Percentiles rank a stretch among this genome's conserved stretches.
Conservation (phyloP, 1,284 basidiomycete species). For the Cerioporus squamosus region DNA sequence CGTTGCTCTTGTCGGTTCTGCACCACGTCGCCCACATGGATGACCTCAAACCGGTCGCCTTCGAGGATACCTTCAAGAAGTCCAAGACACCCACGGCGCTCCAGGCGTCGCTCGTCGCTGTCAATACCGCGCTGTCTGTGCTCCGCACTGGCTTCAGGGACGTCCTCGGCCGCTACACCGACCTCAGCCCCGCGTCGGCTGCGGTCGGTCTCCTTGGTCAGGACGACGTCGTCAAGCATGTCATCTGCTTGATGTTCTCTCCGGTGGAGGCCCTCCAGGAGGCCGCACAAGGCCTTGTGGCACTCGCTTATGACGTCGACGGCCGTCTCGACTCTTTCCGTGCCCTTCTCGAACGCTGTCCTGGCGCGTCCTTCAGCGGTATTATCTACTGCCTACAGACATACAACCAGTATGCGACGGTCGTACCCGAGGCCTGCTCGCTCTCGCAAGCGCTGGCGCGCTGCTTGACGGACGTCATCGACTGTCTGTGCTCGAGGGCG, state of each 20-base stretch:
- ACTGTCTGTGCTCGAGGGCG: slow-evolving; percentile 77
- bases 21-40: slow-evolving; percentile 72
- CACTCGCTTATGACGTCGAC: slow-evolving; percentile 85
- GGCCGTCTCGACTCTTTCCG: slow-evolving; percentile 87
- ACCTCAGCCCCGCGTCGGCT: slow-evolving; percentile 54
- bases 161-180: slow-evolving; percentile 63
- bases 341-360: slow-evolving; percentile 68
- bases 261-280: slow-evolving; percentile 76
- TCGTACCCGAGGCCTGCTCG: slow-evolving; percentile 83
- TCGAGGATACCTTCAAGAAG: slow-evolving; percentile 43
- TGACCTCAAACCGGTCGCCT: slow-evolving; percentile 55
- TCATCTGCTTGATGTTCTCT: slow-evolving; percentile 77
- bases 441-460: slow-evolving; percentile 87
- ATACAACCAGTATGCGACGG: slow-evolving; percentile 66
- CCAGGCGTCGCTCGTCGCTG: slow-evolving; percentile 43
- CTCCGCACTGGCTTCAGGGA: slow-evolving; percentile 68
- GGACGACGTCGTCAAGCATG: slow-evolving; percentile 55
- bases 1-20: slow-evolving; percentile 58
- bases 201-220: slow-evolving; percentile 57
- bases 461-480: slow-evolving; percentile 90
- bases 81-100: slow-evolving; percentile 27
- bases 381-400: slow-evolving; percentile 66
- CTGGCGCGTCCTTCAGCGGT: slow-evolving; percentile 70
- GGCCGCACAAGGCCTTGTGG: slow-evolving; percentile 75
- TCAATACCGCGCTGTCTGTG: slow-evolving; percentile 62